Evolutionary conservation across 257 asterid species (phyloP).

Genomic region (Prunella vulgaris): DNA sequence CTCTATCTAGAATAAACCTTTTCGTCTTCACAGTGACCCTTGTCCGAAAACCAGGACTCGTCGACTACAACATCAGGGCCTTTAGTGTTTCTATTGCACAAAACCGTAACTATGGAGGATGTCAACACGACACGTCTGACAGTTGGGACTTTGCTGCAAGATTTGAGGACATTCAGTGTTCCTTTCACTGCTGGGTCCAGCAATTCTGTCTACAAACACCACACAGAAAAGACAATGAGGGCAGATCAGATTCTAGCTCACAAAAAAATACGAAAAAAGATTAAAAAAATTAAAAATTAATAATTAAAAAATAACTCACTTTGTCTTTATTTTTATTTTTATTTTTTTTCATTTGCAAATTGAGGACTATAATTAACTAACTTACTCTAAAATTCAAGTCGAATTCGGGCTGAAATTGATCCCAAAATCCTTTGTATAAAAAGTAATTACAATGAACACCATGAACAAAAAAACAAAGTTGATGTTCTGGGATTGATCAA

Average conservation of each 20-base stretch:
- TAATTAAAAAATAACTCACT: too few relatives aligned
- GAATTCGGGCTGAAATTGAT: too few relatives aligned
- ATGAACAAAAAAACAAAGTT: too few relatives aligned
- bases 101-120: constrained; percentile 36
- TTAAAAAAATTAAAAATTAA: too few relatives aligned
- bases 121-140: constrained; percentile 43
- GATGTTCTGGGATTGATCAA: too few relatives aligned
- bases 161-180: constrained; percentile 40
- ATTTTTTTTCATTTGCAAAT: too few relatives aligned
- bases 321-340: too few relatives aligned
- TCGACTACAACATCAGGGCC: constrained; percentile 34
- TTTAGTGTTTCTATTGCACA: constrained; percentile 4
- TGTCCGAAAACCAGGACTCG: constrained; percentile 49
- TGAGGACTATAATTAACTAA: too few relatives aligned
- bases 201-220: constrained; percentile 36
- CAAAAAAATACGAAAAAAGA: too few relatives aligned
- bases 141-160: constrained; percentile 34
- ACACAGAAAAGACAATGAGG: background rate
- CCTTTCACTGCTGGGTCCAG: constrained; percentile 19
- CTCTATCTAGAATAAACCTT: background rate
- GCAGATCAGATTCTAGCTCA: background rate
- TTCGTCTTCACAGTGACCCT: constrained; percentile 29
- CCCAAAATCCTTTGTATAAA: too few relatives aligned
- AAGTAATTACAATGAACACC: too few relatives aligned
- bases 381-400: too few relatives aligned